Base-by-base conservation (phyloP, 306 rosid species). In the Sindora glabra region DNA sequence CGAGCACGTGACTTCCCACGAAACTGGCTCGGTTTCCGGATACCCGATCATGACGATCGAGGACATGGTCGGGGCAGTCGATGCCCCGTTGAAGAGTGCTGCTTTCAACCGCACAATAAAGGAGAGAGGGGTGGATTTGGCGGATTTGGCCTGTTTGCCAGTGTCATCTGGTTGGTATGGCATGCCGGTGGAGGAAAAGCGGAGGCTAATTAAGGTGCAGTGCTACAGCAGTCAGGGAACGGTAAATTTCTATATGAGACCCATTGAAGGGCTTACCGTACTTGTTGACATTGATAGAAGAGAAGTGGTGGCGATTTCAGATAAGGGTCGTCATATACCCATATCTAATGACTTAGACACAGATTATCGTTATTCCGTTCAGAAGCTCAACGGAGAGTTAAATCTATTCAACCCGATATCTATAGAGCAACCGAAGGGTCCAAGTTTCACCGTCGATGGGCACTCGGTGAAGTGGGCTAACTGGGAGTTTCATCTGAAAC, bases 191-290 rank as follows among this genome's bases (percentile, higher is more conserved):
- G 91, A 91, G 60, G 84, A 82, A 62, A 75, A 73, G 13, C 61
- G 58, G 68, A 79, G 91, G 69, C 21, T 91, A 62, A 87, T 83
- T 15, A 91, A 91, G 69, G 85, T 87, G 3, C 96, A 85, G 66
- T 87, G 97, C 53, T 91, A 79, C 59, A 77, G 91, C 61, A 73
- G 21, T 50, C 54, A 91, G 29, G 96, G 70, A 32, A 87, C 89
- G 16, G 95, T 75, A 6, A 91, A 91, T 49, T 91, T 91, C 77
- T 91, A 91, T 79, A 87, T 91, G 96, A 74, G 83, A 46, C 97
- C 97, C 3, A 85, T 91, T 25, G 97, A 91, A 72, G 97, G 96
- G 3, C 54, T 91, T 62, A 85, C 92, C 1, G 95, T 80, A 2
- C 65, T 83, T 0, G 77, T 91, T 16, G 89, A 91, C 69, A 25